These are phyloP conservation scores for Dictyostelium capitatum DNA, from an alignment of 78 protist species.

Conservation along the genomic window DNA sequence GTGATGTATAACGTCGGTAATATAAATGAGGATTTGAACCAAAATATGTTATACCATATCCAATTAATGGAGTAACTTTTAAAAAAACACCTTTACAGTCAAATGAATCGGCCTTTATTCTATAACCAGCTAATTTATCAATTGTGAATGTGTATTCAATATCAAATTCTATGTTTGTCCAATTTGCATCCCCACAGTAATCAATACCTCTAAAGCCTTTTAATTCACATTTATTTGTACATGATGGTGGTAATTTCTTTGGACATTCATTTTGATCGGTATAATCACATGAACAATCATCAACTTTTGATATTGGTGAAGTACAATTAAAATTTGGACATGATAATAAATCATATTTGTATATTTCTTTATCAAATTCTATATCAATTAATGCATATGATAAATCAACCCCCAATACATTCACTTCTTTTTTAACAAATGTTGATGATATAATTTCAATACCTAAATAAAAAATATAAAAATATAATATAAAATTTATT, in stretches of 20 bases:
- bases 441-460: too few species aligned
- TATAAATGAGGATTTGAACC: background rate
- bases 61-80: background rate
- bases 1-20: background rate
- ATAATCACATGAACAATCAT: conserved; percentile 62
- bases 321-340: conserved; percentile 46
- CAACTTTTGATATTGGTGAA: background rate
- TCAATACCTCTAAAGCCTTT: background rate
- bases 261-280: conserved; percentile 31
- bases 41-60: background rate
- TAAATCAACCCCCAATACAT: too few species aligned
- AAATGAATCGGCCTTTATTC: conserved; percentile 32
- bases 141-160: background rate
- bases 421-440: too few species aligned
- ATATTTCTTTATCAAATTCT: conserved; percentile 22
- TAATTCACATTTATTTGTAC: background rate
- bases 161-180: conserved; percentile 29
- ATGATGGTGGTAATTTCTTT: background rate
- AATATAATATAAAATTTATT: too few species aligned
- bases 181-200: background rate
- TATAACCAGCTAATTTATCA: background rate
- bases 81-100: conserved; percentile 42
- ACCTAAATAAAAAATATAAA: too few species aligned
- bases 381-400: conserved; percentile 60
- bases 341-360: background rate